phyloP scores from a whole-genome alignment of 106 monocot genomes.

The Ottelia alismoides region DNA sequence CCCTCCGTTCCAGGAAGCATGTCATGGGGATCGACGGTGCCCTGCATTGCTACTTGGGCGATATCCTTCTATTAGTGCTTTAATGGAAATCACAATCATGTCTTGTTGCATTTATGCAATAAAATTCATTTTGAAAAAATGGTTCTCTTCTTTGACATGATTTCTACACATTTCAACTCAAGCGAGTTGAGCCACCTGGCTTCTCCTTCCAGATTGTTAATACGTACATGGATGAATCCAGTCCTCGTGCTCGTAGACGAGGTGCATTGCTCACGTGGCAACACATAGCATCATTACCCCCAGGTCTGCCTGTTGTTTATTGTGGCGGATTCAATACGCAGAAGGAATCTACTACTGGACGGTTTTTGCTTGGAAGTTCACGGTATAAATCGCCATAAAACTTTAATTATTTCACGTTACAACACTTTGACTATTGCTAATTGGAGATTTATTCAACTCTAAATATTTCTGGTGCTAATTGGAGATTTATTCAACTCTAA shows the following conservation, averaged over 20 bases:
- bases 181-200: slow-evolving; percentile 78
- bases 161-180: slow-evolving; percentile 93
- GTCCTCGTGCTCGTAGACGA: slow-evolving; percentile 80
- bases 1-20: slow-evolving; percentile 94
- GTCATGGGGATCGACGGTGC: slow-evolving; percentile 84
- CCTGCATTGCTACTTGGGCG: slow-evolving; percentile 94
- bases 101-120: too few species aligned
- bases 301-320: slow-evolving; percentile 76
- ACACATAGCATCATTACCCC: slow-evolving; percentile 93
- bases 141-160: slow-evolving; percentile 49
- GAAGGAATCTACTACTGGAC: slow-evolving; percentile 93
- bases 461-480: too few species aligned
- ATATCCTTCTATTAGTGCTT: slow-evolving; percentile 93
- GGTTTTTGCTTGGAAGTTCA: slow-evolving; percentile 91
- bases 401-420: too few species aligned
- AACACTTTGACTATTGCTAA: too few species aligned
- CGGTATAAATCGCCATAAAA: too few species aligned
- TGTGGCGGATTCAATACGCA: slow-evolving; percentile 95
- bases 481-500: too few species aligned
- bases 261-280: slow-evolving; percentile 96
- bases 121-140: too few species aligned
- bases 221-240: slow-evolving; percentile 79
- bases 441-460: too few species aligned
- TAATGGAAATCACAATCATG: too few species aligned
- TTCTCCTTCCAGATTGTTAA: slow-evolving; percentile 94